These are phyloP conservation scores for Sphagnurus paluster DNA, from an alignment of 1,284 basidiomycete genomes.

Conservation along the genomic window DNA sequence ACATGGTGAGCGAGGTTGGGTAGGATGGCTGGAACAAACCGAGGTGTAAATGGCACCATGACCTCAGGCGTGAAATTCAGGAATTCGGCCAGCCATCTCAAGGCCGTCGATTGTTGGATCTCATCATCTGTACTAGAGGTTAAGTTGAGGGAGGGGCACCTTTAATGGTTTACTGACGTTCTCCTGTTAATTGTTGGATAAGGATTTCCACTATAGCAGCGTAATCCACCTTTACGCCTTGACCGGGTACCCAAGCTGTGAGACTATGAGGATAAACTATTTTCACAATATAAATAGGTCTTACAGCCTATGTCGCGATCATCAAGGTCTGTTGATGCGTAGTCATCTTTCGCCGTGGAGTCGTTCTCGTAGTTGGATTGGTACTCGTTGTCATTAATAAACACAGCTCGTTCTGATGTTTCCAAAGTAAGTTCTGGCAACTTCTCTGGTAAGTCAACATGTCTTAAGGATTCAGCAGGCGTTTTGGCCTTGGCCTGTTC, in stretches of 20 bases:
- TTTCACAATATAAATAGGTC: conserved; percentile 16
- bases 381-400: conserved; percentile 57
- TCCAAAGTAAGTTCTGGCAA: conserved; percentile 50
- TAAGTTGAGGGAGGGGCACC: conserved; percentile 5
- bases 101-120: conserved; percentile 84
- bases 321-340: conserved; percentile 46
- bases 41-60: conserved; percentile 93
- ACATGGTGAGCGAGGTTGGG: conserved; percentile 94
- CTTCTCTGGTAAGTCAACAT: conserved; percentile 44
- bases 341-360: conserved; percentile 41
- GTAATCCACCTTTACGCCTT: conserved; percentile 91
- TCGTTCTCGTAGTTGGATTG: conserved; percentile 44
- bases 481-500: conserved; percentile 50
- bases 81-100: conserved; percentile 94
- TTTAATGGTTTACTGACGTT: conserved; percentile 58
- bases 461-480: conserved; percentile 39
- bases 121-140: conserved; percentile 66
- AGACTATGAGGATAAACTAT: conserved; percentile 7
- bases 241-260: conserved; percentile 86
- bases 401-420: conserved; percentile 48
- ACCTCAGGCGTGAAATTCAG: conserved; percentile 87
- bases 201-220: conserved; percentile 93
- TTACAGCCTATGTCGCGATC: conserved; percentile 66
- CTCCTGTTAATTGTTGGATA: conserved; percentile 84
- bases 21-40: conserved; percentile 89